Evolutionary conservation across 75 land plant species (phyloP).

Genomic region (Picea sitchensis): DNA sequence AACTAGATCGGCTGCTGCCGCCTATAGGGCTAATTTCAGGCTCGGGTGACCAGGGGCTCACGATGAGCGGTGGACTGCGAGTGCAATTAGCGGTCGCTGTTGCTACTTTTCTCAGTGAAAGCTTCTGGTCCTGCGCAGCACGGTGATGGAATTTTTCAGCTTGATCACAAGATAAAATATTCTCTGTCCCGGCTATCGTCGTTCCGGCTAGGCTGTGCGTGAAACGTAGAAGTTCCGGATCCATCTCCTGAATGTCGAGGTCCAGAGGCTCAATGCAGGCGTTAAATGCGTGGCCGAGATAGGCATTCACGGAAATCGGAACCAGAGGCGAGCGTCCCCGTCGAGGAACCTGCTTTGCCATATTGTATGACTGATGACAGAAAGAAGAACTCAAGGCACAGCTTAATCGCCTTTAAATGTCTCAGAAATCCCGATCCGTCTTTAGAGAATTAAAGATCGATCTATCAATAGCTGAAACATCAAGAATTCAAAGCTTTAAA

Average conservation of each 20-base stretch:
- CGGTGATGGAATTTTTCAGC: neutral
- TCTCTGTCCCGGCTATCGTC: neutral
- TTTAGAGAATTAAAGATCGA: too few relatives aligned
- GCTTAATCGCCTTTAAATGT: too few relatives aligned
- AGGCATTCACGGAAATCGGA: neutral
- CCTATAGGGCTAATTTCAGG: too few relatives aligned
- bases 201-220: neutral
- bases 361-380: too few relatives aligned
- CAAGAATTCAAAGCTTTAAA: too few relatives aligned
- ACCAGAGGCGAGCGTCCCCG: too few relatives aligned
- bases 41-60: neutral
- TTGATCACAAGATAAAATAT: neutral
- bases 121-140: neutral
- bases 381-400: too few relatives aligned
- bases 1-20: too few relatives aligned
- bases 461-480: too few relatives aligned
- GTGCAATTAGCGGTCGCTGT: neutral
- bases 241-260: neutral
- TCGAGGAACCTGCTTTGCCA: too few relatives aligned
- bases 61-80: neutral
- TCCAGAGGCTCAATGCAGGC: neutral
- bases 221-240: neutral
- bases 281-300: conserved; percentile 5
- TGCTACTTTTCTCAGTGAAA: neutral
- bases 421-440: too few relatives aligned